A percentile compares a stretch with the other conserved stretches of the same genome.
Conservation (phyloP, 805 yeast genomes). For the Candida lessepsii region DNA sequence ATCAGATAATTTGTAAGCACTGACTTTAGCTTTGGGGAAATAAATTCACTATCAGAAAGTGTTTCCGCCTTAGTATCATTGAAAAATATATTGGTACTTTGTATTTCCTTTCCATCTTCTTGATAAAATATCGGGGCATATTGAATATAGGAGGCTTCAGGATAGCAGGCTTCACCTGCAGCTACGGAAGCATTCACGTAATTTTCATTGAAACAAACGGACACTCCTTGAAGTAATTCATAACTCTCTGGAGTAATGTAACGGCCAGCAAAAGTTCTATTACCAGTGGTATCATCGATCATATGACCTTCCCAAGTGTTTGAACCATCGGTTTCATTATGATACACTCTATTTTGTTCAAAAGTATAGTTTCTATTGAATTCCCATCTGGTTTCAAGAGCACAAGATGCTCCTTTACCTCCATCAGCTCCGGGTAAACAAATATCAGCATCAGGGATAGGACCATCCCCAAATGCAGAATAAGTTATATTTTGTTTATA, state of each 20-base stretch:
- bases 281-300: slow-evolving; percentile 13
- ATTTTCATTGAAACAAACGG: slow-evolving; percentile 10
- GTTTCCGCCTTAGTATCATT: neutral
- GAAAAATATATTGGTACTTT: neutral
- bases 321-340: slow-evolving; percentile 2
- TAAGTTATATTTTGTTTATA: slow-evolving; percentile 12
- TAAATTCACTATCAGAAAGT: neutral
- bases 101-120: neutral
- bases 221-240: slow-evolving; percentile 2
- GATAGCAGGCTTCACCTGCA: slow-evolving; percentile 5
- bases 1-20: neutral
- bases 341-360: slow-evolving; percentile 2
- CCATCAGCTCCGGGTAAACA: slow-evolving; percentile 16
- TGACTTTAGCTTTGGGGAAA: neutral
- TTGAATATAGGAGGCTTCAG: slow-evolving; percentile 7
- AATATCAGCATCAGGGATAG: slow-evolving; percentile 2
- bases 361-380: slow-evolving; percentile 13
- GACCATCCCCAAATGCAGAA: slow-evolving; percentile 14
- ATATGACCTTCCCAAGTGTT: slow-evolving; percentile 15
- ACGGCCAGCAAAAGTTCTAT: slow-evolving; percentile 6
- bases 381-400: slow-evolving; percentile 12
- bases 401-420: slow-evolving; percentile 14
- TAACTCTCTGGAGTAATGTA: slow-evolving; percentile 12
- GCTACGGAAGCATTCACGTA: slow-evolving; percentile 3
- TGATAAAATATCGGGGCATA: slow-evolving; percentile 8